These are phyloP conservation scores for Chytriomyces hyalinus DNA, from an alignment of 192 early-diverging fungal species.

Conservation along the genomic window DNA sequence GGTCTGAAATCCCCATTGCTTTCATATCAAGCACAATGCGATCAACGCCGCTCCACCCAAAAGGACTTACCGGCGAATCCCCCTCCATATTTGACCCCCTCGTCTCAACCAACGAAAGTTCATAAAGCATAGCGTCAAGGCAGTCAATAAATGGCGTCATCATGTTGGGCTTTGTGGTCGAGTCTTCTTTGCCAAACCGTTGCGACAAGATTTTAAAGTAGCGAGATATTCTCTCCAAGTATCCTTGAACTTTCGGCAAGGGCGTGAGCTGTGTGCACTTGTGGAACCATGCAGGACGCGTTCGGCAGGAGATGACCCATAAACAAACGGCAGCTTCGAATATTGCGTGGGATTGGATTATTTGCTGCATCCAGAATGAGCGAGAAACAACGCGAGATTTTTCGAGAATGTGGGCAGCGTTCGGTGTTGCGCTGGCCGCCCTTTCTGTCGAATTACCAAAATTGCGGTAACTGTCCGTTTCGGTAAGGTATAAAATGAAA, in stretches of 20 bases:
- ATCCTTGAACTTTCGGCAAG: background rate
- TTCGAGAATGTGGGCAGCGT: background rate
- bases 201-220: background rate
- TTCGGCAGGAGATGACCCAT: background rate
- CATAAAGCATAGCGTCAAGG: background rate
- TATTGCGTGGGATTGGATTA: background rate
- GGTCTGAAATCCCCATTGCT: background rate
- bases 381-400: background rate
- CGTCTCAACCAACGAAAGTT: background rate
- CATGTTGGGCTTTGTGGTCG: background rate
- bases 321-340: background rate
- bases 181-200: background rate
- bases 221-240: background rate
- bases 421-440: background rate
- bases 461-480: background rate
- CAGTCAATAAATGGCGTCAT: background rate
- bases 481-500: background rate
- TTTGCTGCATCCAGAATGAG: slow-evolving; percentile 4
- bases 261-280: background rate
- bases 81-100: background rate
- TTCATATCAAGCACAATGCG: background rate
- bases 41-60: background rate
- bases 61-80: background rate
- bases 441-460: background rate
- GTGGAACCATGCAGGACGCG: background rate